A percentile compares a stretch with the other conserved stretches of the same genome.
Evolutionary conservation across 257 asterid genomes (phyloP).

Genomic region (Hygrophila difformis): DNA sequence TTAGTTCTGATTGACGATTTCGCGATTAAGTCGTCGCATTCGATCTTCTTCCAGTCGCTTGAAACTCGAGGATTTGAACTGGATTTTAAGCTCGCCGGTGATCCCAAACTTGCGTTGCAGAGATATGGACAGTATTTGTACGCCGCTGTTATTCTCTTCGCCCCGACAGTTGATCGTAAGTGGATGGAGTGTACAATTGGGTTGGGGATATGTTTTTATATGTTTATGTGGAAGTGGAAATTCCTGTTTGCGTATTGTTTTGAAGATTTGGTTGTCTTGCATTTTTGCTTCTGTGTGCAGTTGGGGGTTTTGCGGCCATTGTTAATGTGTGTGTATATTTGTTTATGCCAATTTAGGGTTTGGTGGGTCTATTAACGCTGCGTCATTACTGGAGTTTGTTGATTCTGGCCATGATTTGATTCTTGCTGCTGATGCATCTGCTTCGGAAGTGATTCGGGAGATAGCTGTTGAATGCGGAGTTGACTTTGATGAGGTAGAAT

Average conservation of each 20-base stretch:
- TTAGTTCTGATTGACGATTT: constrained; percentile 65
- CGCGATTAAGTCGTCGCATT: constrained; percentile 62
- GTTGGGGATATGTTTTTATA: neutral
- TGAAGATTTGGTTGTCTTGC: neutral
- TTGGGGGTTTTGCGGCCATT: constrained; percentile 1
- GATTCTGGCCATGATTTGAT: constrained; percentile 83
- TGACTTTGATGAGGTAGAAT: constrained; percentile 80
- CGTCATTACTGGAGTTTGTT: constrained; percentile 55
- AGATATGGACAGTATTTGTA: constrained; percentile 67
- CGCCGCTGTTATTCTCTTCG: constrained; percentile 54
- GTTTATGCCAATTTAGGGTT: constrained; percentile 37
- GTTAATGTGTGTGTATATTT: neutral
- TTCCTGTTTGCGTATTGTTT: neutral
- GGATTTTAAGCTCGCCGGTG: constrained; percentile 67
- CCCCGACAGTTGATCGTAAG: constrained; percentile 61
- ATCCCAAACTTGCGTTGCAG: constrained; percentile 67
- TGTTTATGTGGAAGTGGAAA: neutral
- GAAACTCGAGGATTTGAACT: constrained; percentile 47
- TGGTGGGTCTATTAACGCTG: constrained; percentile 61
- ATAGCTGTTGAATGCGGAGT: constrained; percentile 77
- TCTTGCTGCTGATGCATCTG: constrained; percentile 58
- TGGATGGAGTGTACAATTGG: constrained; percentile 3
- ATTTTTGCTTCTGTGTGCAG: too few relatives aligned
- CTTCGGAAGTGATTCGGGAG: constrained; percentile 68
- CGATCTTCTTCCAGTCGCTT: constrained; percentile 62